Percentiles rank a stretch among this genome's conserved stretches.
Evolutionary conservation across 148 eudicot species (phyloP).

Genomic region (Amaranthus cruentus): DNA sequence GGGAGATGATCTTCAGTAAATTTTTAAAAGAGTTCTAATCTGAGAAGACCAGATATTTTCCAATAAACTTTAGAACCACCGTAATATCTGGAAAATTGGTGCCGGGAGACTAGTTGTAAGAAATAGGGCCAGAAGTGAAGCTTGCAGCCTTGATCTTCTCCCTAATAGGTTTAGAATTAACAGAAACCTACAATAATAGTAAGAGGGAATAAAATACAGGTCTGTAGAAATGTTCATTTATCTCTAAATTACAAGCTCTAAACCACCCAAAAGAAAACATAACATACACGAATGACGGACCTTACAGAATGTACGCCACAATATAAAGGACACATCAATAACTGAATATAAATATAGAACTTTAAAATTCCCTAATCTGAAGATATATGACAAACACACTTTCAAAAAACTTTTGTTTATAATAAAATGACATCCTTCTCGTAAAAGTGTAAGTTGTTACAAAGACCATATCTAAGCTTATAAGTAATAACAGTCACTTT

Average conservation of each 20-base stretch:
- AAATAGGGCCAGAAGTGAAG: constrained; percentile 35
- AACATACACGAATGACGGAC: no score
- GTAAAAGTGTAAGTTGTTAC: neutral
- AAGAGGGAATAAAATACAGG: neutral
- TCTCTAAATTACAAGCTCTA: neutral
- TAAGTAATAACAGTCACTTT: neutral
- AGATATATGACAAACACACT: neutral
- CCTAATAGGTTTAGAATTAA: constrained; percentile 34
- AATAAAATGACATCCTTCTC: neutral
- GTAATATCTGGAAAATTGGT: constrained; percentile 35
- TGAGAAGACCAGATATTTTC: constrained; percentile 15
- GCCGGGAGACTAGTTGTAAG: constrained; percentile 35
- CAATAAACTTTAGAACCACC: constrained; percentile 26
- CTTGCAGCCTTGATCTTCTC: constrained; percentile 38
- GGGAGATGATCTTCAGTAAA: constrained; percentile 11
- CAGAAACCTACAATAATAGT: constrained; percentile 26
- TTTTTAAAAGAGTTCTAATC: neutral
- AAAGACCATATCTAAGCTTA: neutral
- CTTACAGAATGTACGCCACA: neutral
- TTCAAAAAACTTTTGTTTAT: neutral
- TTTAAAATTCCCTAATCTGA: neutral
- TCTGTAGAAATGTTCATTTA: neutral
- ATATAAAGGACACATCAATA: neutral
- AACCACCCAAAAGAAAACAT: neutral
- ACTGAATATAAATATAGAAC: no score